phyloP scores from a whole-genome alignment of 305 asterid species.

The Solanum aculeatissimum region DNA sequence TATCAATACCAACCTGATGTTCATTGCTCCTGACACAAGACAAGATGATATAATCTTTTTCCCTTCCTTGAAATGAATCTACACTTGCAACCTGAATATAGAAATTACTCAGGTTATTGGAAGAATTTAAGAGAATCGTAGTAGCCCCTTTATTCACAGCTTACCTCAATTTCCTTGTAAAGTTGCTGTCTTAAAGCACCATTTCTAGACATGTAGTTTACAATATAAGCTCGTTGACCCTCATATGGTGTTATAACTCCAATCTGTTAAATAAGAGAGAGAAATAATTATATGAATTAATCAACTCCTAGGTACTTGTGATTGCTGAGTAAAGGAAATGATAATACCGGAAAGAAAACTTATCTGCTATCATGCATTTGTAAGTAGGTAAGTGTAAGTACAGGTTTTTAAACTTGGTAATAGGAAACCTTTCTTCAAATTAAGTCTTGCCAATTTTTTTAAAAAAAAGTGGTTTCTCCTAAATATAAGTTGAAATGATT shows the following conservation, averaged over 20 bases:
- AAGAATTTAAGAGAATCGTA: background rate
- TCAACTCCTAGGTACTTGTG: background rate
- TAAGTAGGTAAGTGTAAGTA: background rate
- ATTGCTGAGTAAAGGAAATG: background rate
- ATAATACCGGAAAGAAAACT: background rate
- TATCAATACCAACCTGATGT: constrained; percentile 65
- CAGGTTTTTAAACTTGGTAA: background rate
- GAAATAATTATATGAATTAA: background rate
- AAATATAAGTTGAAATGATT: background rate
- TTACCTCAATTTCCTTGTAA: constrained; percentile 98
- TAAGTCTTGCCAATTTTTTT: background rate
- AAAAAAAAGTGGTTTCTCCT: background rate
- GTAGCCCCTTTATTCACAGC: background rate
- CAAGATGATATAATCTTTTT: constrained; percentile 87
- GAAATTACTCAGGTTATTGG: background rate
- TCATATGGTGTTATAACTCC: constrained; percentile 99
- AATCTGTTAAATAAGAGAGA: constrained; percentile 30
- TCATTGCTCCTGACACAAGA: constrained; percentile 99
- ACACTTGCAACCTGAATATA: constrained; percentile 85
- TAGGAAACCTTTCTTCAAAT: background rate
- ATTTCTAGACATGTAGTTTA: constrained; percentile 92
- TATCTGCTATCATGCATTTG: background rate
- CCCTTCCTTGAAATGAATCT: constrained; percentile 98
- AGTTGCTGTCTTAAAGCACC: constrained; percentile 95
- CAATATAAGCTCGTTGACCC: constrained; percentile 98